phyloP scores from a whole-genome alignment of 169 alveolate species.

The Plasmodium malariae region DNA sequence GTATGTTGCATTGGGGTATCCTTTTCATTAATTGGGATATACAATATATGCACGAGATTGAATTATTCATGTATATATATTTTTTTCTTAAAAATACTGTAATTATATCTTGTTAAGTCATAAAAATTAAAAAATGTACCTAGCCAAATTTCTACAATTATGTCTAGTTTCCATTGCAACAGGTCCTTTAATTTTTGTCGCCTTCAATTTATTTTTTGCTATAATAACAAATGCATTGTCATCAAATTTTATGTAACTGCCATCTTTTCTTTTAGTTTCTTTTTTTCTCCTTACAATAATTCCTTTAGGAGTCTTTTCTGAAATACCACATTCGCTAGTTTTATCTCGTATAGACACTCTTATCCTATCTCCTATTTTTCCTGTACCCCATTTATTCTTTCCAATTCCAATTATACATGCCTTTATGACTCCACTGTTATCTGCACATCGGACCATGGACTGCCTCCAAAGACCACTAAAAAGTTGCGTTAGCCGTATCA shows the following conservation, averaged over 20 bases:
- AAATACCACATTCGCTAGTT: constrained; percentile 79
- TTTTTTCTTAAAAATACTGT: neutral
- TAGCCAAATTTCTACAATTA: constrained; percentile 82
- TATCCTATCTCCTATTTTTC: constrained; percentile 88
- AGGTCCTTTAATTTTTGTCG: constrained; percentile 86
- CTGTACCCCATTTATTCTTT: constrained; percentile 85
- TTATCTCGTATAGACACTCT: constrained; percentile 86
- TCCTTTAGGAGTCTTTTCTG: constrained; percentile 84
- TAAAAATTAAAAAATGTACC: constrained; percentile 77
- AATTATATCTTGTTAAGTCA: neutral
- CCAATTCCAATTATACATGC: constrained; percentile 88
- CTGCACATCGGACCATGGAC: constrained; percentile 86
- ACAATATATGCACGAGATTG: neutral
- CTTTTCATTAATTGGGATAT: neutral
- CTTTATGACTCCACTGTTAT: constrained; percentile 86
- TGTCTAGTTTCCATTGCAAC: constrained; percentile 87
- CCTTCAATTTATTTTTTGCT: constrained; percentile 84
- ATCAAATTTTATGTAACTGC: constrained; percentile 87
- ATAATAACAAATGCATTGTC: constrained; percentile 87
- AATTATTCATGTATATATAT: neutral
- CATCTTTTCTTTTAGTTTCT: constrained; percentile 86
- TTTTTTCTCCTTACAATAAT: constrained; percentile 85
- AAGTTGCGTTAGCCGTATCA: constrained; percentile 48
- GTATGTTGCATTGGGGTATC: neutral
- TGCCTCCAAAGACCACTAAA: constrained; percentile 84